Conservation (phyloP, 2,329 filamentous ascomycete genomes). For the Drechslerella dactyloides region DNA sequence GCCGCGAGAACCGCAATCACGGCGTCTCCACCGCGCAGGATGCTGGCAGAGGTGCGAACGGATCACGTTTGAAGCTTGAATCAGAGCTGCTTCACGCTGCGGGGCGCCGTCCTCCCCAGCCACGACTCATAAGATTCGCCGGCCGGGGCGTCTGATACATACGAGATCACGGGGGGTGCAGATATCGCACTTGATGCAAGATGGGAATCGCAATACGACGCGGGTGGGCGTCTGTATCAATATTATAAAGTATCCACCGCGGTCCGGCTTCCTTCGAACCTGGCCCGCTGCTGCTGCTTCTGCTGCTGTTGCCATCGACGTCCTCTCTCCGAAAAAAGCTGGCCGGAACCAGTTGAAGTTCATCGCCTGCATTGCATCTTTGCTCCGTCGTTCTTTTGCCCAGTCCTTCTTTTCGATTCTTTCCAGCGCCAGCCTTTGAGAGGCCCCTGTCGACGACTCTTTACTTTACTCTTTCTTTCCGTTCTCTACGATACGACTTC, state of each 20-base stretch:
- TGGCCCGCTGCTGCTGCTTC: not conserved
- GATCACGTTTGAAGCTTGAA: slow-evolving; percentile 49
- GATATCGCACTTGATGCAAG: not conserved
- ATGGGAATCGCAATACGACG: not conserved
- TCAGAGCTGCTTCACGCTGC: slow-evolving; percentile 49
- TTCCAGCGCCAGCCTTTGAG: slow-evolving; percentile 36
- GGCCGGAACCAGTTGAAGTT: slow-evolving; percentile 51
- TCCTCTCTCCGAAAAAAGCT: slow-evolving; percentile 30
- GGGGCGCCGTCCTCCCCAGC: slow-evolving; percentile 12
- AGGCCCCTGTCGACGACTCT: slow-evolving; percentile 23
- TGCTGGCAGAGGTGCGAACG: slow-evolving; percentile 21
- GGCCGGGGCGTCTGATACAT: too few species aligned
- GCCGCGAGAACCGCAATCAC: not conserved
- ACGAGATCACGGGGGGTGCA: too few species aligned
- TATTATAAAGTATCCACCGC: slow-evolving; percentile 14
- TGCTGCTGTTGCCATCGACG: not conserved
- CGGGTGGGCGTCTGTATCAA: slow-evolving; percentile 16
- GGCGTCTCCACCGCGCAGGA: not conserved
- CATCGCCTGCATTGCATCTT: too few species aligned
- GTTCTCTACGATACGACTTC: not conserved
- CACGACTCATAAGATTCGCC: not conserved
- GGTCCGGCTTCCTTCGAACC: slow-evolving; percentile 1
- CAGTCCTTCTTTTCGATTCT: slow-evolving; percentile 9
- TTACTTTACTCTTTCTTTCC: slow-evolving; percentile 9
- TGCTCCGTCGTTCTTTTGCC: slow-evolving; percentile 30